Percentiles rank a stretch among this genome's conserved stretches.
Evolutionary conservation across 208 protist genomes (phyloP).

Genomic region (Leishmania braziliensis): DNA sequence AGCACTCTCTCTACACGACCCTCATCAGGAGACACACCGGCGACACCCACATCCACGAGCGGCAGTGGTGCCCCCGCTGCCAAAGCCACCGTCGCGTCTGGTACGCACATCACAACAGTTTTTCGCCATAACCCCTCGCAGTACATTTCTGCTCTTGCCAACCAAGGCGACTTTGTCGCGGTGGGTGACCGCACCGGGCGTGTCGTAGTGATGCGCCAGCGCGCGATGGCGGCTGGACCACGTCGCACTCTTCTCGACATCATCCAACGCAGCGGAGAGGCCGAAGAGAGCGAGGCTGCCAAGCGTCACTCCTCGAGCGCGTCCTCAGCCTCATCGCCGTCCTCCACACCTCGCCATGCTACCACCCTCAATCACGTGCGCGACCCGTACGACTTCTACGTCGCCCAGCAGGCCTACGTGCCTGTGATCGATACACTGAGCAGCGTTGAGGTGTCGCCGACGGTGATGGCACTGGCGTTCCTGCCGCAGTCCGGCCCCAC

Average conservation of each 20-base stretch:
- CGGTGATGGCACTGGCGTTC: constrained; percentile 75
- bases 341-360: constrained; percentile 6
- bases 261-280: constrained; percentile 24
- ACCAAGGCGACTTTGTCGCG: constrained; percentile 71
- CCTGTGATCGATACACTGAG: constrained; percentile 88
- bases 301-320: neutral
- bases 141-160: constrained; percentile 73
- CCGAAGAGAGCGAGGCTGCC: constrained; percentile 4
- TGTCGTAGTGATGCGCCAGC: constrained; percentile 71
- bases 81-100: constrained; percentile 13
- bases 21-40: neutral
- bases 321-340: neutral
- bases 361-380: constrained; percentile 23
- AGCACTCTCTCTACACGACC: constrained; percentile 8
- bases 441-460: constrained; percentile 81
- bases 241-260: constrained; percentile 29
- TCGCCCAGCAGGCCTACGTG: constrained; percentile 73
- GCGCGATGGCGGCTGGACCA: constrained; percentile 31
- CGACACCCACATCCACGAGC: neutral
- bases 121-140: constrained; percentile 55
- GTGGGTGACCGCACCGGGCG: constrained; percentile 78
- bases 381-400: constrained; percentile 67
- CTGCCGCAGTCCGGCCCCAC: constrained; percentile 62
- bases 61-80: neutral
- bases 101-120: constrained; percentile 21